Evolutionary conservation across 371 early-diverging fungal genomes (phyloP).

Genomic region (Amoeboaphelidium protococcarum): DNA sequence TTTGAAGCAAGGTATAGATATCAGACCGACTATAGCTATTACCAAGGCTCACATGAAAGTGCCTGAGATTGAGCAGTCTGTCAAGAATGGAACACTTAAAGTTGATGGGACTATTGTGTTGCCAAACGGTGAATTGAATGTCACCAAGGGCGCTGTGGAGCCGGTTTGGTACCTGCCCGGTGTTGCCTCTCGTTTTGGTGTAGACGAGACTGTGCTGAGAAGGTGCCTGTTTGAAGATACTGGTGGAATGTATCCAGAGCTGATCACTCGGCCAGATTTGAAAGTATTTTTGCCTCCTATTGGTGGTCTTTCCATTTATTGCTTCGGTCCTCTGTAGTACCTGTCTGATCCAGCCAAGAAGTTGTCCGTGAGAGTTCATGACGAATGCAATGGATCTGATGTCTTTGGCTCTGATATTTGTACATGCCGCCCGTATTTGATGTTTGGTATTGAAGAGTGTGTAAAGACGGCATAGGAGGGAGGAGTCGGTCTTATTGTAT

Average conservation of each 20-base stretch:
- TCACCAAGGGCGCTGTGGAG: slow-evolving; percentile 76
- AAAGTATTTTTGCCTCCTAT: slow-evolving; percentile 89
- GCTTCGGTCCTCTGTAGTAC: slow-evolving; percentile 61
- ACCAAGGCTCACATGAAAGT: slow-evolving; percentile 83
- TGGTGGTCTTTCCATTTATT: slow-evolving; percentile 74
- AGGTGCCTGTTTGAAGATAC: slow-evolving; percentile 50
- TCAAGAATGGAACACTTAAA: slow-evolving; percentile 26
- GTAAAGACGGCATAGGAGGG: slow-evolving; percentile 72
- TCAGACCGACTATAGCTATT: slow-evolving; percentile 78
- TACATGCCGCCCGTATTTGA: slow-evolving; percentile 80
- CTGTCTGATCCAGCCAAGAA: slow-evolving; percentile 52
- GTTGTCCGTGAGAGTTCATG: slow-evolving; percentile 68
- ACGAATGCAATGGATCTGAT: slow-evolving; percentile 78
- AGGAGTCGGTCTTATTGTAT: slow-evolving; percentile 76
- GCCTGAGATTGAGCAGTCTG: slow-evolving; percentile 57
- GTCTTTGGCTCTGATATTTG: slow-evolving; percentile 81
- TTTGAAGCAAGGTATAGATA: slow-evolving; percentile 42
- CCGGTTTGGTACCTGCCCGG: slow-evolving; percentile 93
- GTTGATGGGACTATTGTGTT: slow-evolving; percentile 63
- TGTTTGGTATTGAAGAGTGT: slow-evolving; percentile 73
- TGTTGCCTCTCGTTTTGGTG: slow-evolving; percentile 63
- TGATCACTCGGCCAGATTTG: slow-evolving; percentile 74
- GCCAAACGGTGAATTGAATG: slow-evolving; percentile 55
- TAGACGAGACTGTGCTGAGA: slow-evolving; percentile 53
- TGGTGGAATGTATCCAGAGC: slow-evolving; percentile 88